phyloP scores from a whole-genome alignment of 208 protist genomes.

The Herpetomonas tarakana region DNA sequence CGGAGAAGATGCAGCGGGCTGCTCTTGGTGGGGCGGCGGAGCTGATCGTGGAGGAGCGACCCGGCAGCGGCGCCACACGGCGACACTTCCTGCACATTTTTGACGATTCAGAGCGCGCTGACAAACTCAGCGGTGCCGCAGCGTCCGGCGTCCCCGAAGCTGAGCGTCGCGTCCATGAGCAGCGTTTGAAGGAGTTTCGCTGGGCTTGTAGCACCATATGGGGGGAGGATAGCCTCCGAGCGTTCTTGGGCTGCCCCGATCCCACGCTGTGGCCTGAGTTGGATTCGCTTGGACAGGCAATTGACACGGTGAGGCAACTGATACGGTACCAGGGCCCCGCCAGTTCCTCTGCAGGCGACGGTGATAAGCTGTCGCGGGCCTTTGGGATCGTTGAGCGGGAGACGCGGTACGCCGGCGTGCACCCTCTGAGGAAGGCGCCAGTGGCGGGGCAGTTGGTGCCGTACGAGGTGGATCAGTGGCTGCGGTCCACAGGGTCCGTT shows the following conservation, averaged over 20 bases:
- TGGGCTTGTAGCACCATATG: slow-evolving; percentile 56
- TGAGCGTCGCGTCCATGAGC: slow-evolving; percentile 20
- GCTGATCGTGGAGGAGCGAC: slow-evolving; percentile 38
- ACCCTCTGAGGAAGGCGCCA: slow-evolving; percentile 44
- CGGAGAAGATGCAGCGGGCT: slow-evolving; percentile 30
- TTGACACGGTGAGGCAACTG: slow-evolving; percentile 44
- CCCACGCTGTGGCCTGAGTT: slow-evolving; percentile 53
- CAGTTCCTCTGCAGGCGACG: slow-evolving; percentile 16
- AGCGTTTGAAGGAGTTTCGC: slow-evolving; percentile 35
- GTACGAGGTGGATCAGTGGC: slow-evolving; percentile 23
- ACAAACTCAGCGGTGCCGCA: slow-evolving; percentile 10
- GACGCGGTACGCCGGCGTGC: slow-evolving; percentile 43
- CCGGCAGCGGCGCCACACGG: slow-evolving; percentile 7
- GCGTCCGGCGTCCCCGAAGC: background rate
- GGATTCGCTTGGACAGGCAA: slow-evolving; percentile 29
- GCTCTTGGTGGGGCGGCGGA: slow-evolving; percentile 46
- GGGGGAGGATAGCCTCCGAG: slow-evolving; percentile 28
- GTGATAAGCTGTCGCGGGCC: slow-evolving; percentile 30
- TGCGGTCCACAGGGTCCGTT: slow-evolving; percentile 1
- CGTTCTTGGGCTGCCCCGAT: slow-evolving; percentile 38
- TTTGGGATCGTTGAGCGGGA: slow-evolving; percentile 37
- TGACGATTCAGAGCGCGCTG: slow-evolving; percentile 59
- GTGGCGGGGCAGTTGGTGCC: slow-evolving; percentile 33
- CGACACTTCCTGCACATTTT: slow-evolving; percentile 62
- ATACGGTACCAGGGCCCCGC: slow-evolving; percentile 33